phyloP scores from a whole-genome alignment of 2,329 filamentous ascomycete genomes.

The Bretziella fagacearum region DNA sequence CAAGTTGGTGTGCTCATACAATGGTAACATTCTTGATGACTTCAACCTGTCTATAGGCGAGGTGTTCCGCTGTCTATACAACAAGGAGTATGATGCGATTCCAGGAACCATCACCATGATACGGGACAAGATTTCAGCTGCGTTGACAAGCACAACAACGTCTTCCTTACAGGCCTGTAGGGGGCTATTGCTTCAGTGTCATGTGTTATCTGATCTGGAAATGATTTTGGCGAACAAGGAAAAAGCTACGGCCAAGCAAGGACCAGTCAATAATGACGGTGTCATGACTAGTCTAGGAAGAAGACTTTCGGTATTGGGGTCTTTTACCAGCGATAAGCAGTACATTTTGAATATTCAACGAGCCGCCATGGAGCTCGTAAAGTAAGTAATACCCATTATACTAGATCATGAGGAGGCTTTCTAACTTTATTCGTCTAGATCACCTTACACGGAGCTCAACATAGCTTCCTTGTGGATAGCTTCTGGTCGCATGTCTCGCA shows the following conservation, averaged over 20 bases:
- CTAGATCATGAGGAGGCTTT: neutral
- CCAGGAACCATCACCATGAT: slow-evolving; percentile 40
- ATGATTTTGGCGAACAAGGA: slow-evolving; percentile 38
- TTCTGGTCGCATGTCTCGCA: slow-evolving; percentile 71
- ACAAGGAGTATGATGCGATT: slow-evolving; percentile 34
- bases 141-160: slow-evolving; percentile 60
- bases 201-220: slow-evolving; percentile 77
- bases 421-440: slow-evolving; percentile 6
- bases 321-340: slow-evolving; percentile 83
- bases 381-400: slow-evolving; percentile 28
- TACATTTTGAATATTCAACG: slow-evolving; percentile 75
- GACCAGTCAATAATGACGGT: slow-evolving; percentile 3
- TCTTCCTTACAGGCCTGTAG: slow-evolving; percentile 71
- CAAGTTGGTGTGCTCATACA: slow-evolving; percentile 42
- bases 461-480: slow-evolving; percentile 73
- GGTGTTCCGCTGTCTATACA: slow-evolving; percentile 36
- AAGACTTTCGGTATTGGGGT: slow-evolving; percentile 75
- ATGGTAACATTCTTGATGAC: slow-evolving; percentile 36
- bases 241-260: neutral
- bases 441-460: slow-evolving; percentile 39
- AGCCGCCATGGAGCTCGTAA: slow-evolving; percentile 67
- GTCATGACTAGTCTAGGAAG: slow-evolving; percentile 44
- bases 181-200: slow-evolving; percentile 68
- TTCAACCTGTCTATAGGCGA: slow-evolving; percentile 69
- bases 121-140: slow-evolving; percentile 52